These are phyloP conservation scores for Eutypa lata DNA, from an alignment of 2,329 filamentous ascomycete genomes.

Conservation along the genomic window DNA sequence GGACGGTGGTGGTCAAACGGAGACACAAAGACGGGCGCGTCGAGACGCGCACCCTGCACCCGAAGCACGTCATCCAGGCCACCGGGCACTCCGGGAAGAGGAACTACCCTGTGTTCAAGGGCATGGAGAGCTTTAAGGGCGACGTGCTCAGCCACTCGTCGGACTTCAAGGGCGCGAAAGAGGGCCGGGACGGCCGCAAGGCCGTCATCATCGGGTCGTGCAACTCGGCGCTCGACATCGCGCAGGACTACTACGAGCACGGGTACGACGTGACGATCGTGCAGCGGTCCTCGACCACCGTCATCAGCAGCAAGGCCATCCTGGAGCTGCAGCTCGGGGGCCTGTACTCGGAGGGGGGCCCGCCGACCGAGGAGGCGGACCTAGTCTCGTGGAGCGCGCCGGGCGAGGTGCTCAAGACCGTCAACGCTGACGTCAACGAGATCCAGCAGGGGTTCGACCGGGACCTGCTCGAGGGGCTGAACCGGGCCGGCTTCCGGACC, in stretches of 20 bases:
- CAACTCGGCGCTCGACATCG: constrained; percentile 58
- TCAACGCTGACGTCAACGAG: constrained; percentile 46
- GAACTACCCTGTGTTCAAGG: constrained; percentile 55
- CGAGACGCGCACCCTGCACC: constrained; percentile 54
- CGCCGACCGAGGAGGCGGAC: constrained; percentile 65
- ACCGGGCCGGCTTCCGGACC: constrained; percentile 54
- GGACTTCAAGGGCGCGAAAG: constrained; percentile 44
- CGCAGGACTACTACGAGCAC: constrained; percentile 55
- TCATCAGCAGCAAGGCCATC: constrained; percentile 49
- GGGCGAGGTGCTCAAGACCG: constrained; percentile 55
- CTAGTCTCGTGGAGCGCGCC: constrained; percentile 57
- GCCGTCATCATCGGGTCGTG: constrained; percentile 56
- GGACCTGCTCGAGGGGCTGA: constrained; percentile 44
- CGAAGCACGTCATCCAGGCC: constrained; percentile 62
- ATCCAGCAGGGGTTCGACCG: constrained; percentile 33
- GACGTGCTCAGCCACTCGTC: constrained; percentile 53
- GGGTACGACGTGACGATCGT: constrained; percentile 59
- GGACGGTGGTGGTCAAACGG: constrained; percentile 45
- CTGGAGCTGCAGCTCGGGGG: constrained; percentile 51
- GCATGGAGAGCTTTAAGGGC: constrained; percentile 50
- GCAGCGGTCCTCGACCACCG: constrained; percentile 55
- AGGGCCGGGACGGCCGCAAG: constrained; percentile 39
- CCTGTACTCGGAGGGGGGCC: constrained; percentile 48
- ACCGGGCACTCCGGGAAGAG: constrained; percentile 69
- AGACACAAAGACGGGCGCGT: constrained; percentile 21